phyloP scores from a whole-genome alignment of 1,139 yeast species.

The Suhomyces kunorum region DNA sequence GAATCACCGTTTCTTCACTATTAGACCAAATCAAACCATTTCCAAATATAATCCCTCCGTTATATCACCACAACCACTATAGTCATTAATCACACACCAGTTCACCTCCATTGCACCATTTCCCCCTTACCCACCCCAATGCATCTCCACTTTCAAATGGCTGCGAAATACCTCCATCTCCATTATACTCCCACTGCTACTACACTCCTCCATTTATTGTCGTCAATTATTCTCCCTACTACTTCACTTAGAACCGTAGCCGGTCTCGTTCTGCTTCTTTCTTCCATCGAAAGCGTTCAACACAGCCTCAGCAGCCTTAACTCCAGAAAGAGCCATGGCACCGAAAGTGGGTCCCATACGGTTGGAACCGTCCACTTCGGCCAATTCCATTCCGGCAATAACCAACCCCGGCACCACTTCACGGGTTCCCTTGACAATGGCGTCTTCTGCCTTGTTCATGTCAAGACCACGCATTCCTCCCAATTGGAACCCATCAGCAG shows the following conservation, averaged over 20 bases:
- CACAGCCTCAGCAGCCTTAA: constrained; percentile 69
- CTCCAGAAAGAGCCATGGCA: constrained; percentile 77
- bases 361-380: constrained; percentile 75
- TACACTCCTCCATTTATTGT: no score
- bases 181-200: no score
- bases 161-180: no score
- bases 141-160: no score
- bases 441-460: constrained; percentile 78
- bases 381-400: constrained; percentile 80
- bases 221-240: no score
- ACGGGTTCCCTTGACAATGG: constrained; percentile 69
- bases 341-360: constrained; percentile 88
- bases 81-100: no score
- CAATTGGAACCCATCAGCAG: constrained; percentile 48
- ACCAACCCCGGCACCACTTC: constrained; percentile 72
- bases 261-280: constrained; percentile 40
- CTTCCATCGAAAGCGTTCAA: constrained; percentile 53
- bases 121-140: no score
- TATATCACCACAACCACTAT: no score
- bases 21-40: no score
- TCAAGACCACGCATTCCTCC: constrained; percentile 81
- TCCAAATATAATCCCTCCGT: no score
- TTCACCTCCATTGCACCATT: no score
- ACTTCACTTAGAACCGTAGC: constrained; percentile 18
- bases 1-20: no score